Conservation (phyloP, 805 yeast genomes). For the Jamesozyma rosinii region DNA sequence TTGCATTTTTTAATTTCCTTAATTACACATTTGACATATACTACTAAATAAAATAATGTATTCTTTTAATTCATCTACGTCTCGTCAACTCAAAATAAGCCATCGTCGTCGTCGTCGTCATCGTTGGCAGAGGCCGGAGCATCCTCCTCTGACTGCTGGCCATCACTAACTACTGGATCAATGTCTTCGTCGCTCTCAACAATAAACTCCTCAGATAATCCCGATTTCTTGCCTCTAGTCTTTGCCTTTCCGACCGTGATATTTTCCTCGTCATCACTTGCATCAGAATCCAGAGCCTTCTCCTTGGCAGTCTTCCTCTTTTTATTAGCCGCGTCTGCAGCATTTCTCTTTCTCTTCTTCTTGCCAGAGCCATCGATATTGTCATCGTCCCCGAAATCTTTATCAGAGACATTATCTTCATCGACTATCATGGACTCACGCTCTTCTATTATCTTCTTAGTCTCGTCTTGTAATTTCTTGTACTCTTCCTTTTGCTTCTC, state of each 20-base stretch:
- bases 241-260: slow-evolving; percentile 14
- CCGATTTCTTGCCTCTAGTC: slow-evolving; percentile 17
- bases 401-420: slow-evolving; percentile 32
- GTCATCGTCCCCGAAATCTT: slow-evolving; percentile 28
- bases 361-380: slow-evolving; percentile 21
- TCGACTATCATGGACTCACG: slow-evolving; percentile 39
- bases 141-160: slow-evolving; percentile 6
- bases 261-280: slow-evolving; percentile 27
- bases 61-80: too few relatives aligned
- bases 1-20: background rate
- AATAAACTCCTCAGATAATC: slow-evolving; percentile 33
- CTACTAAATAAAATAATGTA: too few relatives aligned
- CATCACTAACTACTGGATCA: slow-evolving; percentile 13
- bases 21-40: background rate
- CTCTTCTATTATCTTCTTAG: slow-evolving; percentile 48
- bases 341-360: slow-evolving; percentile 26
- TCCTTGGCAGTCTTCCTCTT: slow-evolving; percentile 39
- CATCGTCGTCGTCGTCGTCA: slow-evolving; percentile 12
- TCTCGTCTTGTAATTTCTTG: slow-evolving; percentile 45
- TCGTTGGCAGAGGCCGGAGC: slow-evolving; percentile 8
- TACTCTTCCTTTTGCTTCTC: slow-evolving; percentile 47
- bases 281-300: slow-evolving; percentile 20
- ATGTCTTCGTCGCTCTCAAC: slow-evolving; percentile 38
- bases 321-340: slow-evolving; percentile 37
- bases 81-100: slow-evolving; percentile 11